Evolutionary conservation across 106 monocot species (phyloP), one percentile per base, ranked within the genome.

Genomic region (Ottelia alismoides): DNA sequence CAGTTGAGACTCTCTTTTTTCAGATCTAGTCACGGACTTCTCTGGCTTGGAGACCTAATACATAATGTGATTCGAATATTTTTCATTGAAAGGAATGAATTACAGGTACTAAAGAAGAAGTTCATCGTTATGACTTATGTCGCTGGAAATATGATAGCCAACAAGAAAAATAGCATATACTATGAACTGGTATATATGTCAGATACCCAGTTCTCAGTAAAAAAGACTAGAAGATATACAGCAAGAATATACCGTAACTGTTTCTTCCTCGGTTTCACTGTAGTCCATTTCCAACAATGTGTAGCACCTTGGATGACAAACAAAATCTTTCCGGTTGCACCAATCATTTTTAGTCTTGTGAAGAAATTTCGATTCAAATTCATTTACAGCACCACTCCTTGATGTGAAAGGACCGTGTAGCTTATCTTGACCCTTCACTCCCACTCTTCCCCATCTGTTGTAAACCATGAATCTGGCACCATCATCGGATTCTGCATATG

Each of bases 201-300:
- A n/a, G n/a, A n/a, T n/a, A n/a, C n/a, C n/a, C n/a, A n/a, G n/a
- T n/a, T n/a, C n/a, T n/a, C n/a, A n/a, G n/a, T n/a, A n/a, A n/a
- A n/a, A n/a, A n/a, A n/a, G n/a, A n/a, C n/a, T n/a, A n/a, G n/a
- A n/a, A n/a, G n/a, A n/a, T n/a, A n/a, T n/a, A n/a, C n/a, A n/a
- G n/a, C n/a, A n/a, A n/a, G n/a, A n/a, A n/a, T n/a, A n/a, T n/a
- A n/a, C n/a, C 66, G 7, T 79, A 72, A 79, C 85, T 56, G 65
- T 51, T n/a, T n/a, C n/a, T 27, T 69, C 69, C 32, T 73, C 75
- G 35, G 61, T 64, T 63, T 84, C 83, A 47, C 59, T 50, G 62
- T 88, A 94, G 45, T 94, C 93, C 87, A 88, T 94, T 76, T 88
- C 84, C 59, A 94, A 55, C 87, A 80, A 94, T 53, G 78, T 76